Conservation (phyloP, 2,329 filamentous ascomycete genomes). For the Apiospora aurea region DNA sequence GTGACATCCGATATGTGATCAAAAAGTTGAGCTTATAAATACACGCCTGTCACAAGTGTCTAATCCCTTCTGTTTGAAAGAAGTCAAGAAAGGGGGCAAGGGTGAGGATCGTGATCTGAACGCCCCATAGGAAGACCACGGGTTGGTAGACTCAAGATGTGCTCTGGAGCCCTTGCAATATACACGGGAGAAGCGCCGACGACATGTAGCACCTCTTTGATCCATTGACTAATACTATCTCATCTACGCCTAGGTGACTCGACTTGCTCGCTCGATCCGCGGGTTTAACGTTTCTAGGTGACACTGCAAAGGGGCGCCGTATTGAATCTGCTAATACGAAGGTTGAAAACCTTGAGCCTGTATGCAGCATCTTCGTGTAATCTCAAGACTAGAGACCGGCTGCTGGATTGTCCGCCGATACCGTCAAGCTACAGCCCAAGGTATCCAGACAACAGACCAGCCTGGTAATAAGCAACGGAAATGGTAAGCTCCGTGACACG, state of each 20-base stretch:
- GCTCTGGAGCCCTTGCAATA: not conserved
- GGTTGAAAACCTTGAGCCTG: no score
- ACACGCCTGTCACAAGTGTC: no score
- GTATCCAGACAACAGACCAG: not conserved
- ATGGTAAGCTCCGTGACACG: not conserved
- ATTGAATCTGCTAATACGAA: no score
- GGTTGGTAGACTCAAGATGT: not conserved
- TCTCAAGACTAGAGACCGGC: not conserved
- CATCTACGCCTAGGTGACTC: not conserved
- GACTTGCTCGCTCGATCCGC: not conserved
- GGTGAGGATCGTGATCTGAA: no score
- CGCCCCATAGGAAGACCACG: not conserved
- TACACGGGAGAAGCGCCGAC: not conserved
- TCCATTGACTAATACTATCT: not conserved
- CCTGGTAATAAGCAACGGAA: not conserved
- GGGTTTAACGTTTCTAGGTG: not conserved
- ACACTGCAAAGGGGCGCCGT: no score
- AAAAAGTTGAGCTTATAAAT: not conserved
- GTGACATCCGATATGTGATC: not conserved
- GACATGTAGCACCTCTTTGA: not conserved
- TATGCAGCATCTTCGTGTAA: no score
- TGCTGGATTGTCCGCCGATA: no score
- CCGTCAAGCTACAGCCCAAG: not conserved
- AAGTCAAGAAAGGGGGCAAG: no score
- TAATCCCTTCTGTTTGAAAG: no score